A percentile compares a stretch with the other conserved stretches of the same genome.
phyloP scores from a whole-genome alignment of 2,329 filamentous ascomycete genomes.

The Colletotrichum tabaci region DNA sequence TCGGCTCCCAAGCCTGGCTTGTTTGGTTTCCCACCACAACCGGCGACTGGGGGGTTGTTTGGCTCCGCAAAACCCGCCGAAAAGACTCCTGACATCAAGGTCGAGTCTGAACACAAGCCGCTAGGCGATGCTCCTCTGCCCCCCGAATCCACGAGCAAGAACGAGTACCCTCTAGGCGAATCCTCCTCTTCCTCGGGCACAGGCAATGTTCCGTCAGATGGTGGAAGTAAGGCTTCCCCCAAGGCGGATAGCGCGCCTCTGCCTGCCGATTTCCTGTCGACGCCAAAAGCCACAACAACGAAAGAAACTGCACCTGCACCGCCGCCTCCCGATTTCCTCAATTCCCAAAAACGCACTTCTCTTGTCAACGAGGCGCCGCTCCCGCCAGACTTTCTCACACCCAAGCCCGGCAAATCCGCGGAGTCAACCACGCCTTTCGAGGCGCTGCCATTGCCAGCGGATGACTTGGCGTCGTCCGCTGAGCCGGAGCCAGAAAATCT shows the following conservation, averaged over 20 bases:
- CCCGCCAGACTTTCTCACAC: slow-evolving; percentile 45
- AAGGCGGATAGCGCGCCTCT: slow-evolving; percentile 48
- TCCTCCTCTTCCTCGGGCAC: slow-evolving; percentile 67
- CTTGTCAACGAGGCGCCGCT: slow-evolving; percentile 47
- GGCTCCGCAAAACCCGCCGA: slow-evolving; percentile 37
- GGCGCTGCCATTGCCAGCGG: slow-evolving; percentile 28
- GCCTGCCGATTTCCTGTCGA: slow-evolving; percentile 53
- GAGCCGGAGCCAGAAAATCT: slow-evolving; percentile 33
- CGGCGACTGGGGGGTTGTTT: slow-evolving; percentile 49
- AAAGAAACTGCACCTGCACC: slow-evolving; percentile 48
- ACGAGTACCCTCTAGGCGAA: slow-evolving; percentile 63
- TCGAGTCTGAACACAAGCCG: slow-evolving; percentile 54
- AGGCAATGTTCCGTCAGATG: slow-evolving; percentile 53
- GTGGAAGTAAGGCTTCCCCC: slow-evolving; percentile 46
- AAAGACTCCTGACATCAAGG: slow-evolving; percentile 42
- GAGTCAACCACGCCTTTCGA: slow-evolving; percentile 27
- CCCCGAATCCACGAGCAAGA: slow-evolving; percentile 70
- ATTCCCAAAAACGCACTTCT: slow-evolving; percentile 43
- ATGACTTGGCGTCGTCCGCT: not conserved
- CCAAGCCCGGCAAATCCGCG: slow-evolving; percentile 48
- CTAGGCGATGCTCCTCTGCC: slow-evolving; percentile 62
- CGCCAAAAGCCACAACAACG: slow-evolving; percentile 45
- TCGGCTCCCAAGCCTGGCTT: slow-evolving; percentile 46
- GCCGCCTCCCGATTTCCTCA: slow-evolving; percentile 52
- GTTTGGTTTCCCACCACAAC: slow-evolving; percentile 55